phyloP scores from a whole-genome alignment of 179 eudicot genomes.

The Nepenthes alata region DNA sequence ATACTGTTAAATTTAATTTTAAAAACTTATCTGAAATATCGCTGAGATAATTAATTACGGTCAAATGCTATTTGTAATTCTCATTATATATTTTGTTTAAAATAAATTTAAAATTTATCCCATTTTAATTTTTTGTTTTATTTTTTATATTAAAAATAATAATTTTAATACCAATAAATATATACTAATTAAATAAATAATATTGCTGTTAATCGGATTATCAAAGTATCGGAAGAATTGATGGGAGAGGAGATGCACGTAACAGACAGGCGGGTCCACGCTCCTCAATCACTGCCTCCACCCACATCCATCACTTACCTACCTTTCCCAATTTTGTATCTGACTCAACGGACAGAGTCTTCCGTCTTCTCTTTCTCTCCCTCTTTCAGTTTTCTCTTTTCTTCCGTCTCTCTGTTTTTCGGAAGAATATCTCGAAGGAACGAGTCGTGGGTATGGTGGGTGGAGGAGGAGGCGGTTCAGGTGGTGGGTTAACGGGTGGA shows the following conservation, averaged over 20 bases:
- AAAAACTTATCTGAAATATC: no score
- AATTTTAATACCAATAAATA: no score
- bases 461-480: slow-evolving; percentile 7
- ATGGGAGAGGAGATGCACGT: slow-evolving; percentile 25
- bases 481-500: slow-evolving; percentile 19
- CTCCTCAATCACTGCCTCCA: slow-evolving; percentile 19
- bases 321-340: neutral
- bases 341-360: neutral
- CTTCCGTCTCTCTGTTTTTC: neutral
- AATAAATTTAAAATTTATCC: no score
- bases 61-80: no score
- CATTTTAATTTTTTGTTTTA: no score
- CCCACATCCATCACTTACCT: slow-evolving; percentile 16
- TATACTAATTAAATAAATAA: no score
- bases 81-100: no score
- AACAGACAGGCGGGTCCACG: slow-evolving; percentile 40
- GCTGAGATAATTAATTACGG: no score
- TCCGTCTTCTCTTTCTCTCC: neutral
- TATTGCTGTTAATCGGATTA: no score
- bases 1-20: no score
- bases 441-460: slow-evolving; percentile 11
- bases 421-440: slow-evolving; percentile 9
- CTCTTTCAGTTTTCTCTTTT: neutral
- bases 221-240: slow-evolving; percentile 21
- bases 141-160: no score